Base-by-base conservation (phyloP, 306 rosid genomes). In the Glycyrrhiza uralensis region DNA sequence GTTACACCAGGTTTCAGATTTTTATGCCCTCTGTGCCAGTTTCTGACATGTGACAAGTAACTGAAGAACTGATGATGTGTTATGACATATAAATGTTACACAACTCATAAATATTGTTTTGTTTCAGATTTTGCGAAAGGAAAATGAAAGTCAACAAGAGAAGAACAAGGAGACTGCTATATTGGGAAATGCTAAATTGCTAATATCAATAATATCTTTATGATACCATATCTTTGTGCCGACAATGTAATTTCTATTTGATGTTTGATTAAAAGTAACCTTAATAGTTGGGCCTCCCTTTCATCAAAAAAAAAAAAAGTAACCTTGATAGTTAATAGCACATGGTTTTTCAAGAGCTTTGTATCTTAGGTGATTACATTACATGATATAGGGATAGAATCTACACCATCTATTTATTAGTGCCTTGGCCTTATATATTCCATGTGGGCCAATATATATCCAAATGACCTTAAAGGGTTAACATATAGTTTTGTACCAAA, bases 21-120 rank as follows among this genome's bases (percentile, higher is more conserved):
- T 58, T 75, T 81, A 46, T 56, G 58, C 49, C 9, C 28, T 36
- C 64, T 79, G 58, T 26, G 49, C 59, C 19, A 49, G 66, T 44
- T 80, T 66, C 67, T 60, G 82, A 74, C 85, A 82, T 67, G 73
- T 29, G 36, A 76, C 65, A 70, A 67, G 79, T 70, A 74, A 79
- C 61, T 61, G 68, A 72, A 76, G 56, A 58, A 51, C 15, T 51
- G 22, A 28, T 60, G 2, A 36, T 13, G 22, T 6, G 63, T 56
- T 41, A 19, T 49, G 58, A 56, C 9, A 20, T 46, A 23, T 65
- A 46, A n/a, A 28, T 2, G n/a, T 29, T 18, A 55, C 7, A 15
- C 45, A 32, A 45, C 17, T 68, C 14, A 44, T 22, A 18, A 10
- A 32, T 59, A 30, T 68, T 29, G 12, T 22, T 59, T 22, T 20